Evolutionary conservation across 345 rosid species (phyloP), one percentile per base, ranked within the genome.

Genomic region (Gossypium sturtianum): DNA sequence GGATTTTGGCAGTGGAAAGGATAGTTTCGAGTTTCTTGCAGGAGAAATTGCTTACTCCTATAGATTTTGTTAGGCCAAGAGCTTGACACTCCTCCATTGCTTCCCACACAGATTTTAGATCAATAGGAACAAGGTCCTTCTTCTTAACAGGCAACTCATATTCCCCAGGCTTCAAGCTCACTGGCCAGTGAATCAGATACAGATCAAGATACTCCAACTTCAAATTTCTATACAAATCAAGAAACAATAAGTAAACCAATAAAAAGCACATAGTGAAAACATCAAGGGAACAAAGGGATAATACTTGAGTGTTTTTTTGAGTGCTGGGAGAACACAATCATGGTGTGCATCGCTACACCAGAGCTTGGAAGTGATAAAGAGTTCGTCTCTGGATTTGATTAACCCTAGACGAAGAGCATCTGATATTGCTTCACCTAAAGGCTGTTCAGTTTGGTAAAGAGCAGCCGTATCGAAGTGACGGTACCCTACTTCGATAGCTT

Each of bases 41-140:
- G 0, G 82, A 34, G 38, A 81, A 86, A 70, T 84, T 84, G 76
- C 86, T 81, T 0, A 87, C 85, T 12, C 88, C 88, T 9, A 81
- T 80, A 16, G 49, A 38, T 43, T 51, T 70, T 29, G 73, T n/a
- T 3, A 70, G 73, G 62, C 68, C 47, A 27, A 82, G 71, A 7
- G 57, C 82, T 83, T 83, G 74, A 34, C 71, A 75, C 16, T 79
- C 81, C 68, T 84, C 83, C 84, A 81, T 84, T 52, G 58, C 78
- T 84, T 79, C 76, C 86, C 84, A 84, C 7, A 84, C 84, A 1
- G 77, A 67, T 27, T 72, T 75, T 2, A 76, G 17, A 52, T 84
- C 83, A 3, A 84, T n/a, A 7, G 73, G 77, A 20, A 53, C 41
- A 12, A 81, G 22, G 56, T 71, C 29, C 47, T 81, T 79, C 49